These are phyloP conservation scores for Phascolomyces articulosus DNA, from an alignment of 371 early-diverging fungal genomes.

Conservation along the genomic window DNA sequence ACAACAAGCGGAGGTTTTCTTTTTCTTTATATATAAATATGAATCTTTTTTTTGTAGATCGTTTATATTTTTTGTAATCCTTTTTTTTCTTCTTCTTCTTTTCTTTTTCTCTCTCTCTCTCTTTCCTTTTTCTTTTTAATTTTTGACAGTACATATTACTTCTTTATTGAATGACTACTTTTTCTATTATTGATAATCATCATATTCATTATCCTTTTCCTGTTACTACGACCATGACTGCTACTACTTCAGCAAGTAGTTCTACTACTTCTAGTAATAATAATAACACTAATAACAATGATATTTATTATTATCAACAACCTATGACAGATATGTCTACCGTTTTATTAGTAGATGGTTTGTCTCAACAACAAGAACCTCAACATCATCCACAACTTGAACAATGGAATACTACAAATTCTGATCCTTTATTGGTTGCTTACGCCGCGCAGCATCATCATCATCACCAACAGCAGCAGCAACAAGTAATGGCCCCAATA, in stretches of 20 bases:
- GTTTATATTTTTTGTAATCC: neutral
- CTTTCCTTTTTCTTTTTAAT: neutral
- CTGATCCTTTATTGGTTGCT: neutral
- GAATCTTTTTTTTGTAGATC: neutral
- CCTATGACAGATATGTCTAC: neutral
- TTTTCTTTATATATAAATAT: neutral
- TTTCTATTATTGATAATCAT: neutral
- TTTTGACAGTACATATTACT: neutral
- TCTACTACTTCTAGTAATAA: too few species aligned
- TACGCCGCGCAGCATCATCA: neutral
- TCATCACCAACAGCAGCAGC: neutral
- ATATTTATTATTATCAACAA: neutral
- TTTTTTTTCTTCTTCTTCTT: neutral
- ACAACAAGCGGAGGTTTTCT: neutral
- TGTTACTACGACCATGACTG: neutral
- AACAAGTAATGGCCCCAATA: neutral
- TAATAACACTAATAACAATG: neutral
- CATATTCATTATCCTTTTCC: neutral
- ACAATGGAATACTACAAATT: neutral
- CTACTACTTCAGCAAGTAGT: neutral
- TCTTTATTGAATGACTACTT: neutral
- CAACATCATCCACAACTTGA: neutral
- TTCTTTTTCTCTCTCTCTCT: neutral
- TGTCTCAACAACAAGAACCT: neutral
- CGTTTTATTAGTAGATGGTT: neutral